A percentile compares a stretch with the other conserved stretches of the same genome.
phyloP scores from a whole-genome alignment of 1,284 basidiomycete genomes.

The Pseudozyma tsukubaensis region DNA sequence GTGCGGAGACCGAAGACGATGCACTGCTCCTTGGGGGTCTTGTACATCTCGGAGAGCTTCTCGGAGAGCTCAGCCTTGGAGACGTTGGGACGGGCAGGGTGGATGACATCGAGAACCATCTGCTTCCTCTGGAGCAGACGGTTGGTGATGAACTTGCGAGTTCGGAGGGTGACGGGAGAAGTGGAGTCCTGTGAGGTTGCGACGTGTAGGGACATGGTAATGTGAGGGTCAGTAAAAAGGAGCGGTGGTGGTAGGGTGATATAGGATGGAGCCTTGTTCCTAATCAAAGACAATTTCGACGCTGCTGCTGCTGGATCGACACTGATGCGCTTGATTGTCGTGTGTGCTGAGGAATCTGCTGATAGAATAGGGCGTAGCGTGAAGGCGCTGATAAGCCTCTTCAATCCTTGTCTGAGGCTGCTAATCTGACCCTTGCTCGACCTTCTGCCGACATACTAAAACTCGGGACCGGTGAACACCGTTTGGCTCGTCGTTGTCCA shows the following conservation, averaged over 20 bases:
- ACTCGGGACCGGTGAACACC: too few species aligned
- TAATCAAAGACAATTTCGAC: slow-evolving; percentile 10
- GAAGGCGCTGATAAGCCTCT: too few species aligned
- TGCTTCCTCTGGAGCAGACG: slow-evolving; percentile 88
- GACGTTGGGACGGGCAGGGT: slow-evolving; percentile 94
- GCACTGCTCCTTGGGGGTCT: slow-evolving; percentile 75
- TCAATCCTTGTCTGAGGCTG: too few species aligned
- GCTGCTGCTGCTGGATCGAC: slow-evolving; percentile 11
- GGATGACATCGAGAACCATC: slow-evolving; percentile 88
- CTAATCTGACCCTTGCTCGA: too few species aligned
- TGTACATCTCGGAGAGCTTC: slow-evolving; percentile 83
- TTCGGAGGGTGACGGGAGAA: slow-evolving; percentile 95
- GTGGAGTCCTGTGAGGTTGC: slow-evolving; percentile 74
- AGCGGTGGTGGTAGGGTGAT: background rate
- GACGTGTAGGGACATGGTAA: background rate
- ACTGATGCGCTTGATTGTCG: too few species aligned
- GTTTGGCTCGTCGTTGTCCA: too few species aligned
- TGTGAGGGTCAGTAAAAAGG: slow-evolving; percentile 10
- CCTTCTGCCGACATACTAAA: too few species aligned
- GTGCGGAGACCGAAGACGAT: slow-evolving; percentile 78
- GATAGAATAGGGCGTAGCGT: too few species aligned
- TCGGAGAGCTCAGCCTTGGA: slow-evolving; percentile 92
- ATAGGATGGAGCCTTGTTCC: background rate
- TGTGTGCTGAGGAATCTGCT: background rate
- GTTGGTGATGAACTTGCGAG: slow-evolving; percentile 99